Conservation (phyloP, 2,329 filamentous ascomycete genomes). For the Cladosporium sp. region DNA sequence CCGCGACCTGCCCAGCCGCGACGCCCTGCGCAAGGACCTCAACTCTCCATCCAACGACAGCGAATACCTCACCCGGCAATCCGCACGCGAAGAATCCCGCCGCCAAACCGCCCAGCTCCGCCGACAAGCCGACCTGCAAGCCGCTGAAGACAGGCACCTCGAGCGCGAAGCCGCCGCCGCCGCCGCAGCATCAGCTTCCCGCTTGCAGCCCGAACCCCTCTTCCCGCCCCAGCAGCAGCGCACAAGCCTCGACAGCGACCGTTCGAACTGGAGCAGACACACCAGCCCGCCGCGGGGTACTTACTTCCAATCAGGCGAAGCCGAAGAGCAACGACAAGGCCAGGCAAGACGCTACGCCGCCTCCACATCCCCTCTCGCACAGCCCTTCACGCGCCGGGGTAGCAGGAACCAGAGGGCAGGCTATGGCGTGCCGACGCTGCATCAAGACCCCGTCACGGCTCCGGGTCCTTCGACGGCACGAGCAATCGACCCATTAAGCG, state of each 20-base stretch:
- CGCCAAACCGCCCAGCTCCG: background rate
- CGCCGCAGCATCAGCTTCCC: too few relatives aligned
- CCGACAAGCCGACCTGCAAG: constrained; percentile 1
- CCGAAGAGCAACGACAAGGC: too few relatives aligned
- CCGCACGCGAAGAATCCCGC: background rate
- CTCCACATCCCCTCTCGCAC: constrained; percentile 1
- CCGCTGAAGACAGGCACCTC: background rate
- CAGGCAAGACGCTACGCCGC: too few relatives aligned
- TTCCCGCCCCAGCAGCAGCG: too few relatives aligned
- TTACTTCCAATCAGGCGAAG: background rate
- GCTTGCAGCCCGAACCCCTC: too few relatives aligned
- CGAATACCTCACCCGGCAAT: background rate
- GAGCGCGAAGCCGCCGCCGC: constrained; percentile 7
- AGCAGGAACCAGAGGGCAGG: background rate
- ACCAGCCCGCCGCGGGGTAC: constrained; percentile 4
- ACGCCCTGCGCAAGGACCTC: too few relatives aligned
- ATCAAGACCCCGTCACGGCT: constrained; percentile 3
- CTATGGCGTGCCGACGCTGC: background rate
- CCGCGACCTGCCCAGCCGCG: constrained; percentile 5
- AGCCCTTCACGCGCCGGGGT: too few relatives aligned
- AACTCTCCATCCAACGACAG: too few relatives aligned
- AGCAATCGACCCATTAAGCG: too few relatives aligned
- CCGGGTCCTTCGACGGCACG: too few relatives aligned
- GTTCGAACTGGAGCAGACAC: constrained; percentile 7
- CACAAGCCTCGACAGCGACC: background rate